Conservation (phyloP, 2,329 filamentous ascomycete genomes). For the Knufia fluminis region DNA sequence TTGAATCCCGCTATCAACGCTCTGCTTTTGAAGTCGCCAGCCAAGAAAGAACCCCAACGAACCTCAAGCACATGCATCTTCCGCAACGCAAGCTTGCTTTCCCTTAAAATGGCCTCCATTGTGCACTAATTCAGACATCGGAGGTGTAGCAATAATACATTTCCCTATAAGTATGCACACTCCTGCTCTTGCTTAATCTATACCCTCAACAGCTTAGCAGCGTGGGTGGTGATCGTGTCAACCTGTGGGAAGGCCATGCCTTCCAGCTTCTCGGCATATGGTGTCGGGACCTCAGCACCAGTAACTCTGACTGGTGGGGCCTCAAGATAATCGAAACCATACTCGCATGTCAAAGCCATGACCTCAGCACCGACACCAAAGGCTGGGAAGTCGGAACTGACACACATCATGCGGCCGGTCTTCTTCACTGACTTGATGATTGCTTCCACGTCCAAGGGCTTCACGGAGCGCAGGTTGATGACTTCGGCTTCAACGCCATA, state of each 20-base stretch:
- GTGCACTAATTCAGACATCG: background rate
- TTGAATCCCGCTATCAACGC: conserved; percentile 5
- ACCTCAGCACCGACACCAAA: conserved; percentile 92
- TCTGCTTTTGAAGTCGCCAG: background rate
- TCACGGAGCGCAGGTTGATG: conserved; percentile 94
- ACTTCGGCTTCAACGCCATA: conserved; percentile 95
- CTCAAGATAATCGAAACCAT: conserved; percentile 94
- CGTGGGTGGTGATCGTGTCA: conserved; percentile 75
- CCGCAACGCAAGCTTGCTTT: background rate
- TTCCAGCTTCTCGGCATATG: conserved; percentile 87
- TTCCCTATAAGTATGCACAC: background rate
- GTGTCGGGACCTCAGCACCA: conserved; percentile 93
- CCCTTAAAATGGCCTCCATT: too few relatives aligned
- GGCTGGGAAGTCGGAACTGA: conserved; percentile 93
- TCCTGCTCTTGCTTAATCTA: conserved; percentile 35
- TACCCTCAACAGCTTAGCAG: conserved; percentile 77
- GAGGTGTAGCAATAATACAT: conserved; percentile 2
- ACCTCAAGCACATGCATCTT: background rate
- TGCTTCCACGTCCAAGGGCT: conserved; percentile 88
- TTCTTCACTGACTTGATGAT: conserved; percentile 99
- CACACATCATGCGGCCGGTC: conserved; percentile 80
- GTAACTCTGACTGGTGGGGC: conserved; percentile 89
- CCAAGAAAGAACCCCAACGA: background rate
- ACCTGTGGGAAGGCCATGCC: conserved; percentile 92
- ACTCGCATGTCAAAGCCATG: conserved; percentile 90